Evolutionary conservation across 1,139 yeast genomes (phyloP), one percentile per base, ranked within the genome.

Genomic region (Diutina mesorugosa): DNA sequence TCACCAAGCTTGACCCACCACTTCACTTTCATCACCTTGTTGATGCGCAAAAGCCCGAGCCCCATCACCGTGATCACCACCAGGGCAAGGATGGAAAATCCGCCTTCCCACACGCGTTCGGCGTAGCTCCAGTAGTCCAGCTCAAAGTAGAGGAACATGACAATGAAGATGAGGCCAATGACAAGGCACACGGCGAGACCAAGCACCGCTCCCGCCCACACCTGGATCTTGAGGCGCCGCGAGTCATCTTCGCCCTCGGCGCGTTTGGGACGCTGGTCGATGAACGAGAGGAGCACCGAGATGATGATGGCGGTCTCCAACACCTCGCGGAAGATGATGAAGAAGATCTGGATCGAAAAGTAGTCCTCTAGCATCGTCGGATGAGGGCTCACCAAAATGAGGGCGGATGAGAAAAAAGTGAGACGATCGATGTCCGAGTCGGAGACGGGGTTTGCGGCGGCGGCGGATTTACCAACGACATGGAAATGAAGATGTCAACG

Each of bases 61-160:
- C 97, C 97, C 97, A 90, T 90, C 56, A 87, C 73, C 5, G 96
- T 85, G 66, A 90, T 90, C 73, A 90, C 85, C 9, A 85, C 64
- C 32, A 95, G 81, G 6, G 96, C 90, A 60, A 90, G 72, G 59
- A 90, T 75, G 63, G 95, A 88, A 68, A 90, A 90, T 9, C 85
- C 72, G 54, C 96, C 97, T 72, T 90, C 97, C 97, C 97, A 90
- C 54, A 90, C 69, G 64, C 95, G 80, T 68, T 90, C 97, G 1
- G 97, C 82, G 47, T 60, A 60, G 12, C 59, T 57, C 63, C 63
- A 61, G 38, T 60, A 57, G 52, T 61, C 62, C 21, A 59, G 58
- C 52, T 95, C 91, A 57, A 88, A 73, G 56, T 85, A 71, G 67
- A 89, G 89, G 73, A 90, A 90, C 47, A 87, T 81, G 59, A 81